Base-by-base conservation (phyloP, 768 basidiomycete species). In the Boletellus ananas region DNA sequence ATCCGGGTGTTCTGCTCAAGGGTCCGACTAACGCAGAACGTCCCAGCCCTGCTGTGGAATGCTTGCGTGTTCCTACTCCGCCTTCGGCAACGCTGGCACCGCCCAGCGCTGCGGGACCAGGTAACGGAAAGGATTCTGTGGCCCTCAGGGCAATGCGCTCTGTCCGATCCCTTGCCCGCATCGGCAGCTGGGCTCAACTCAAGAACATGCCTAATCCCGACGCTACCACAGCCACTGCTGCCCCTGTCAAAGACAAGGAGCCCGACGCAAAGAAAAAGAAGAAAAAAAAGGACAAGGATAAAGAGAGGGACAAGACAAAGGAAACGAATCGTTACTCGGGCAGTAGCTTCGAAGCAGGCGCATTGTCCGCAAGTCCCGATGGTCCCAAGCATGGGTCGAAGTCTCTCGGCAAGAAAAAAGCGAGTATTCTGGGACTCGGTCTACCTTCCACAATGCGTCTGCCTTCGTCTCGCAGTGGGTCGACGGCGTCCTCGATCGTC, bases 101-200 rank as follows among this genome's bases (percentile, higher is more conserved):
- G 17, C 71, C 74, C n/a, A 52, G 60, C 3, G 55, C 60, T 39
- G 57, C 51, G 5, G 45, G 51, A 39, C 34, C 43, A 23, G 68
- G 67, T 18, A 41, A 43, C 34, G 63, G 61, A 44, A 77, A 78
- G 25, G 80, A 77, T 27, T 88, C 85, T 0, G 86, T 91, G 37
- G 89, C 89, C 0, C 50, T 90, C 25, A 79, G 89, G 6, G 89
- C 89, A 5, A 90, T 91, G 72, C 75, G 84, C 37, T 85, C 83
- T 13, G 82, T 92, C 56, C 75, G 83, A 23, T 84, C 82, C 3
- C 66, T 90, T 36, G 88, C 89, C 4, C 72, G 82, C 31, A 82
- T 90, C 40, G 79, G 82, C 2, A 84, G 83, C 59, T 87, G 87
- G 85, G 79, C 81, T 20, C 83, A 83, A 58, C 66, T 81, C 48